A percentile compares a stretch with the other conserved stretches of the same genome.
These are phyloP conservation scores for Glebionis coronaria DNA, from an alignment of 129 eudicot genomes.

Conservation along the genomic window DNA sequence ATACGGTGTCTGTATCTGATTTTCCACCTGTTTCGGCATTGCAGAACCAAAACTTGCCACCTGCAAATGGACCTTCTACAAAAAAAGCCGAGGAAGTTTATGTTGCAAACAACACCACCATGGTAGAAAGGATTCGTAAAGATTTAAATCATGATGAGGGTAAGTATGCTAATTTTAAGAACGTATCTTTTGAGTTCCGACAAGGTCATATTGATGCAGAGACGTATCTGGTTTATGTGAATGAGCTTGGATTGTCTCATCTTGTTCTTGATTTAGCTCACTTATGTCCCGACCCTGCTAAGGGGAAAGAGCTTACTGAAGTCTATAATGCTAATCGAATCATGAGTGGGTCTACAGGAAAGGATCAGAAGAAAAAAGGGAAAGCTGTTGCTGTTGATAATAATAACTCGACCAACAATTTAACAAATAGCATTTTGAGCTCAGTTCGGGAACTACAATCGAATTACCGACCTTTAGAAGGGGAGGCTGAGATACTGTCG, in stretches of 20 bases:
- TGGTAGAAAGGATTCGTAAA: conserved; percentile 72
- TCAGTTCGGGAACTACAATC: conserved; percentile 62
- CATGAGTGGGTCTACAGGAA: conserved; percentile 24
- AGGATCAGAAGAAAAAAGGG: conserved; percentile 43
- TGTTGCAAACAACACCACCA: conserved; percentile 76
- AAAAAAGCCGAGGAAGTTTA: conserved; percentile 48
- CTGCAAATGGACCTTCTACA: conserved; percentile 28
- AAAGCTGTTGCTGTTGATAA: conserved; percentile 36
- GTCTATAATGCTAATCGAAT: conserved; percentile 52
- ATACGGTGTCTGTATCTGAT: conserved; percentile 41
- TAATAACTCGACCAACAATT: conserved; percentile 45
- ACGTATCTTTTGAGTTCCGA: conserved; percentile 66
- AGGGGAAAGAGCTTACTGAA: conserved; percentile 69
- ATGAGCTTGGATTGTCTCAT: conserved; percentile 87
- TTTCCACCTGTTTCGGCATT: conserved; percentile 85
- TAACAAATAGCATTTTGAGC: conserved; percentile 52
- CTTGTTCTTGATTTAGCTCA: conserved; percentile 87
- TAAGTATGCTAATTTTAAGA: conserved; percentile 65
- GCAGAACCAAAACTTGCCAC: conserved; percentile 38
- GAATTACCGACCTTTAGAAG: conserved; percentile 42
- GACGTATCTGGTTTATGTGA: conserved; percentile 64
- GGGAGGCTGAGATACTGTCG: conserved; percentile 60
- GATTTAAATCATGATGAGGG: conserved; percentile 62
- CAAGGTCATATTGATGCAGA: conserved; percentile 65
- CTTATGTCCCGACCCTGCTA: conserved; percentile 70